These are phyloP conservation scores for Fistulifera pelliculosa DNA, from an alignment of 108 stramenopile species.

Conservation along the genomic window DNA sequence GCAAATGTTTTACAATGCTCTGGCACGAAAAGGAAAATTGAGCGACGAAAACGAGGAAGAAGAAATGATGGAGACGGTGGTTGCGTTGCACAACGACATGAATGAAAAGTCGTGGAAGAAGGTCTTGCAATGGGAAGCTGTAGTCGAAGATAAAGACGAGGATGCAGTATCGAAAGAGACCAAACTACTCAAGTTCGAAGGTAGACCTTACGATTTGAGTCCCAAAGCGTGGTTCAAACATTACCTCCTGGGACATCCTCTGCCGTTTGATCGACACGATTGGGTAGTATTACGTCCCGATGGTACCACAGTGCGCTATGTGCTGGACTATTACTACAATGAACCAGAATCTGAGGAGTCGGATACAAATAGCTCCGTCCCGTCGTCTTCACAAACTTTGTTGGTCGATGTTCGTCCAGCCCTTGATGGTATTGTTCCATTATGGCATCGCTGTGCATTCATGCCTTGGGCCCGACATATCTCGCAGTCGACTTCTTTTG, in stretches of 20 bases:
- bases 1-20: slow-evolving; percentile 98
- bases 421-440: slow-evolving; percentile 50
- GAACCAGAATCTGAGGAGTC: slow-evolving; percentile 39
- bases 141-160: slow-evolving; percentile 20
- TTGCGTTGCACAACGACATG: slow-evolving; percentile 99
- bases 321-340: slow-evolving; percentile 99
- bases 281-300: slow-evolving; percentile 77
- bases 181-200: slow-evolving; percentile 83
- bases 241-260: slow-evolving; percentile 80
- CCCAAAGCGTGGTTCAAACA: slow-evolving; percentile 90
- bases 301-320: slow-evolving; percentile 81
- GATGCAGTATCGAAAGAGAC: slow-evolving; percentile 27
- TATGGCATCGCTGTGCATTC: slow-evolving; percentile 54
- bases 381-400: slow-evolving; percentile 33
- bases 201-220: slow-evolving; percentile 86
- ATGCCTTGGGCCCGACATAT: slow-evolving; percentile 74
- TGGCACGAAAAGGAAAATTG: slow-evolving; percentile 90
- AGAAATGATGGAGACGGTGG: slow-evolving; percentile 78
- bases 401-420: slow-evolving; percentile 97
- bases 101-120: slow-evolving; percentile 96
- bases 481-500: slow-evolving; percentile 33
- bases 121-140: slow-evolving; percentile 92
- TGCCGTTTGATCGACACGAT: slow-evolving; percentile 99
- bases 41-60: slow-evolving; percentile 68
- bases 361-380: slow-evolving; percentile 43